phyloP scores from a whole-genome alignment of 257 asterid species.

The Fraxinus pennsylvanica region DNA sequence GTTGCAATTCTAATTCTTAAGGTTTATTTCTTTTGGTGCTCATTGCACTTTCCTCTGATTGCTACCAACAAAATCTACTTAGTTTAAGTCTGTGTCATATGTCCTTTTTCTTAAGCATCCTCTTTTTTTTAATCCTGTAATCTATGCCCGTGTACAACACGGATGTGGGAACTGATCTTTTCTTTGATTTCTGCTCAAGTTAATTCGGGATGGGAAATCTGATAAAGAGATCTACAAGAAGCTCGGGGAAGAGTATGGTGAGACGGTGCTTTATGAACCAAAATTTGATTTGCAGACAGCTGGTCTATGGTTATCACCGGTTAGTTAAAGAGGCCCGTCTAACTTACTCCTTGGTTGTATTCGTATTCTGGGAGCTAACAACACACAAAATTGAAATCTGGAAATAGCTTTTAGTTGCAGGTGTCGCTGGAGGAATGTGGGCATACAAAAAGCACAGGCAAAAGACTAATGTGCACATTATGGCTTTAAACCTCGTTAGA shows the following conservation, averaged over 20 bases:
- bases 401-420: constrained; percentile 66
- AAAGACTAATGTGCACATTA: constrained; percentile 72
- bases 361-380: background rate
- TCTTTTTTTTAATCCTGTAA: background rate
- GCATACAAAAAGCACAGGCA: constrained; percentile 70
- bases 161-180: constrained; percentile 18
- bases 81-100: background rate
- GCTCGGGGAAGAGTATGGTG: constrained; percentile 90
- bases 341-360: background rate
- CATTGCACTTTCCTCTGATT: background rate
- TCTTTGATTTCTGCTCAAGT: constrained; percentile 36
- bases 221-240: constrained; percentile 84
- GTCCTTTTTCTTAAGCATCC: background rate
- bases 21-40: background rate
- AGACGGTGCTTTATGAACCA: constrained; percentile 86
- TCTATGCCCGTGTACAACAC: background rate
- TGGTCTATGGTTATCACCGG: constrained; percentile 91
- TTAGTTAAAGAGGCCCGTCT: constrained; percentile 32
- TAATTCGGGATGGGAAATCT: constrained; percentile 68
- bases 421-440: constrained; percentile 84
- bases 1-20: background rate
- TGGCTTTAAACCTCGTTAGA: constrained; percentile 84
- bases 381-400: constrained; percentile 3
- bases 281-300: constrained; percentile 94
- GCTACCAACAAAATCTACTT: background rate